Evolutionary conservation across 768 basidiomycete species (phyloP), one percentile per base, ranked within the genome.

Genomic region (Boletus sensibilis): DNA sequence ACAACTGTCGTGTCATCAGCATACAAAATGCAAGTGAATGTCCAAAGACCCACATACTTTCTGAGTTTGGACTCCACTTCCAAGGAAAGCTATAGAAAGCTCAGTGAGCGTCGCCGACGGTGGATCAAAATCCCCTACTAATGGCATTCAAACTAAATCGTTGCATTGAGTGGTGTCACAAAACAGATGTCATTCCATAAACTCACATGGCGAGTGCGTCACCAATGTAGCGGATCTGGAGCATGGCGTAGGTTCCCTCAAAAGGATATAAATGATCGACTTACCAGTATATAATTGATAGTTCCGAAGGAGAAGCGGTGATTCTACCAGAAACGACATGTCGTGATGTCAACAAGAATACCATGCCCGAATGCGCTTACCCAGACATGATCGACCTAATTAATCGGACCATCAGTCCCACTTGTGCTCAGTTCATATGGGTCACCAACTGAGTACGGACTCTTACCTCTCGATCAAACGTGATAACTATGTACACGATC

Each of bases 221-320:
- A 33, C 65, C 58, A 2, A 67, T 47, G 29, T 67, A 66, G 5
- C 65, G 65, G 20, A 67, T 61, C 65, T 66, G 25, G 29, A 12
- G 18, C 6, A 34, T 16, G 14, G 6, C 12, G 14, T 38, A 3
- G 2, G 31, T 31, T 27, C 21, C 25, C 11, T 31, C 21, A 0
- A 31, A 31, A 16, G 1, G 2, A 20, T 23, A 18, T 3, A 14
- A 27, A 20, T 12, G 23, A 27, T n/a, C 4, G 16, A 65, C 57
- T 27, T 48, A 67, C 64, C 16, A 66, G 35, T 6, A 64, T 27
- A 45, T 66, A 66, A 31, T 29, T 53, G 14, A 67, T 42, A 27
- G 52, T 64, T 44, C 65, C 62, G 20, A 61, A 58, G 14, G 50
- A 47, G 3, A 50, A 27, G 9, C 27, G 31, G 3, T 35, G 46